A percentile compares a stretch with the other conserved stretches of the same genome.
Conservation (phyloP, 306 rosid genomes). For the Morella rubra region DNA sequence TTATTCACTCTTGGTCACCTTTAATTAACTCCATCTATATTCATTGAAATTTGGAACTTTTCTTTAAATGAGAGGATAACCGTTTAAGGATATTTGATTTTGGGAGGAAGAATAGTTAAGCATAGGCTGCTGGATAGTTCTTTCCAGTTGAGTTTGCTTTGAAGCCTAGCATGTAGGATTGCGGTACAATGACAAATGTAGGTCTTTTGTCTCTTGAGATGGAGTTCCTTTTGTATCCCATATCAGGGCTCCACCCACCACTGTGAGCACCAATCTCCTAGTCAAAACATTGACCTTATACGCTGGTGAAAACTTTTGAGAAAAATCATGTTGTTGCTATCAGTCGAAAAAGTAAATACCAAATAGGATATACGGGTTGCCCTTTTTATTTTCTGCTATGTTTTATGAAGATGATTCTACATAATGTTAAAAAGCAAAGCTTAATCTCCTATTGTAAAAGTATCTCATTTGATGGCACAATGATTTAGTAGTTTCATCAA, state of each 20-base stretch:
- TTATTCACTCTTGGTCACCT: background rate
- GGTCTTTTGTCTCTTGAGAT: background rate
- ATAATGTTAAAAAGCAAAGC: background rate
- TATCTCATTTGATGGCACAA: background rate
- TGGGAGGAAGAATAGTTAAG: background rate
- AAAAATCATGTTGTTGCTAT: background rate
- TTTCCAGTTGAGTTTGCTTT: background rate
- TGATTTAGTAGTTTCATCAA: background rate
- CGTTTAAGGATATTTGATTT: background rate
- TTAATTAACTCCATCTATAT: background rate
- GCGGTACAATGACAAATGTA: background rate
- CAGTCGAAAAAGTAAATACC: background rate
- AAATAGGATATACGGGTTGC: background rate
- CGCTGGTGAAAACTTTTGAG: background rate
- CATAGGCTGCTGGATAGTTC: background rate
- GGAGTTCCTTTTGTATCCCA: background rate
- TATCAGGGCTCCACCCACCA: background rate
- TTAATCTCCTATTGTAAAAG: background rate
- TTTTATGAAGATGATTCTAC: background rate
- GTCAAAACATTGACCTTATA: background rate
- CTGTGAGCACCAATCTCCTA: background rate
- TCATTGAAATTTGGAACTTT: background rate
- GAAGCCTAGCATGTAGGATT: background rate
- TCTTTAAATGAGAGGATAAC: background rate
- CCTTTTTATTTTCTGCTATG: background rate